A percentile compares a stretch with the other conserved stretches of the same genome.
Conservation (phyloP, 495 filamentous ascomycete genomes). For the Tuber melanosporum region DNA sequence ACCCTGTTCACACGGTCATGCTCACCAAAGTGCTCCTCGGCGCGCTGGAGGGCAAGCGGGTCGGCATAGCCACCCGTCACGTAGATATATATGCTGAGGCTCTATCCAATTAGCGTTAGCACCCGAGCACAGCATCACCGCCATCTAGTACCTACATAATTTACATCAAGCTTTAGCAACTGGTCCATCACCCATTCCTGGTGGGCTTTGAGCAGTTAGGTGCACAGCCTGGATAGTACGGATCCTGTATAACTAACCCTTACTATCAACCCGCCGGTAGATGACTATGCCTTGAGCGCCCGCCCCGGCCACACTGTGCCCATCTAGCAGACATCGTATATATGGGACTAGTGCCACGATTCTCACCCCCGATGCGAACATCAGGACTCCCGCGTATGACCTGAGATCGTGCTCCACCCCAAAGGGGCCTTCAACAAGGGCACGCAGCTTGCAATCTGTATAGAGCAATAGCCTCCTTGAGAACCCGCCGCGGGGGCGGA, state of each 20-base stretch:
- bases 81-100: too few species aligned
- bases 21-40: too few species aligned
- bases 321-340: neutral
- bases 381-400: neutral
- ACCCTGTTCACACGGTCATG: too few species aligned
- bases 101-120: too few species aligned
- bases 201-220: neutral
- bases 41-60: too few species aligned
- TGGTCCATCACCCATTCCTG: conserved; percentile 8
- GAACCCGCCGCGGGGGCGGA: conserved; percentile 40
- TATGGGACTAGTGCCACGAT: neutral
- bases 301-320: neutral
- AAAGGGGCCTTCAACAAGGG: neutral
- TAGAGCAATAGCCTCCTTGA: conserved; percentile 30
- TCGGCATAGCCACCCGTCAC: too few species aligned
- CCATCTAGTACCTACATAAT: neutral
- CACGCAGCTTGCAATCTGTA: too few species aligned
- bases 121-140: too few species aligned
- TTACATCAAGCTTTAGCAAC: neutral
- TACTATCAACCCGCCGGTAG: neutral
- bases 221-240: neutral
- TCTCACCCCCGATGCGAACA: conserved; percentile 1
- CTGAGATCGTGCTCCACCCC: neutral
- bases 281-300: neutral
- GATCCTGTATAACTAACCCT: neutral